Percentiles rank a stretch among this genome's conserved stretches.
Conservation (phyloP, 139 green algal genomes). For the Picochlorum sp. region DNA sequence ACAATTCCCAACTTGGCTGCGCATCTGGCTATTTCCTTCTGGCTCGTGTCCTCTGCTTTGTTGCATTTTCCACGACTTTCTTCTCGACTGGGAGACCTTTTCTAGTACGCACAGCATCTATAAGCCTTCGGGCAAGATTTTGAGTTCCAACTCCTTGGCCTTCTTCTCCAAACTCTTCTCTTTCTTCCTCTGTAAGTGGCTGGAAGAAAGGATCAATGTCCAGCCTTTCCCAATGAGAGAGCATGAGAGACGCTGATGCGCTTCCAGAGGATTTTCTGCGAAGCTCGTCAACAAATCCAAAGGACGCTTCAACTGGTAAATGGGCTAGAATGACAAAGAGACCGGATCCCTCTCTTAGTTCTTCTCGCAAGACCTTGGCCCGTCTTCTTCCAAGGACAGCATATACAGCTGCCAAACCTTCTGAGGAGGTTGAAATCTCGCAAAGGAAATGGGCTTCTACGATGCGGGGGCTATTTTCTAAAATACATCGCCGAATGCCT, state of each 20-base stretch:
- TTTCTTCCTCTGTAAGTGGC: slow-evolving; percentile 89
- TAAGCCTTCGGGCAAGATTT: slow-evolving; percentile 75
- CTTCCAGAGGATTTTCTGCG: slow-evolving; percentile 68
- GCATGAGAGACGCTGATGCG: slow-evolving; percentile 74
- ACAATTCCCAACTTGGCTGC: too few species aligned
- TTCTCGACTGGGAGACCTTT: slow-evolving; percentile 93
- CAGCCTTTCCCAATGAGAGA: slow-evolving; percentile 93
- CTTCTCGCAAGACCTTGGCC: slow-evolving; percentile 72
- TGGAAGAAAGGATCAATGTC: slow-evolving; percentile 93
- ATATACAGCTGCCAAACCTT: slow-evolving; percentile 64
- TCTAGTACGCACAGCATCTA: slow-evolving; percentile 74
- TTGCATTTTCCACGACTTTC: slow-evolving; percentile 89
- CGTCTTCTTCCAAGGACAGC: slow-evolving; percentile 75
- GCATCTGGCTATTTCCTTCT: slow-evolving; percentile 45
- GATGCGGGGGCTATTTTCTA: slow-evolving; percentile 71
- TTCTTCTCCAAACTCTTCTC: slow-evolving; percentile 95
- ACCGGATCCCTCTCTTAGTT: slow-evolving; percentile 89
- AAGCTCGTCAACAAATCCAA: slow-evolving; percentile 95
- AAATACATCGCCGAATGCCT: slow-evolving; percentile 66
- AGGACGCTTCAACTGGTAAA: slow-evolving; percentile 83
- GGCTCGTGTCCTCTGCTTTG: slow-evolving; percentile 94
- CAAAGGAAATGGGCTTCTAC: slow-evolving; percentile 93
- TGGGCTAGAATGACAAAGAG: slow-evolving; percentile 77
- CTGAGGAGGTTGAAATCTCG: slow-evolving; percentile 61
- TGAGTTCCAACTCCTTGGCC: slow-evolving; percentile 41